phyloP scores from a whole-genome alignment of 129 eudicot genomes.

The Arctium minus region DNA sequence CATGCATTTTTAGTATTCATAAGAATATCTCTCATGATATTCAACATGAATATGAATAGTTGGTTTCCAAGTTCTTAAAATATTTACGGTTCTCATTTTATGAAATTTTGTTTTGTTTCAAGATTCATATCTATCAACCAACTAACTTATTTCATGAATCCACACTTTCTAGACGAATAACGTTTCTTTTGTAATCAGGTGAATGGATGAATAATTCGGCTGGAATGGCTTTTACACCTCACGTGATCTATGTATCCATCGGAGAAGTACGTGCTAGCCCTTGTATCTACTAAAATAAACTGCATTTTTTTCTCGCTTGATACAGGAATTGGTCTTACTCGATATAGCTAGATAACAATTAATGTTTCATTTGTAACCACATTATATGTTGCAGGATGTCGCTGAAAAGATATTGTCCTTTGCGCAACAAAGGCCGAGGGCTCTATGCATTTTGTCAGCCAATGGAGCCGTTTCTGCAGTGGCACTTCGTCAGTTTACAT shows the following conservation, averaged over 20 bases:
- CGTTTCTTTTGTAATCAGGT: slow-evolving; percentile 39
- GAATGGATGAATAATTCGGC: slow-evolving; percentile 93
- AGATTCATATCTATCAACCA: not conserved
- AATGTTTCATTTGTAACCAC: not conserved
- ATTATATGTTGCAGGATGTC: slow-evolving; percentile 48
- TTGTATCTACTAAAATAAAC: not conserved
- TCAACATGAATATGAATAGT: not conserved
- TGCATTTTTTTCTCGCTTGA: not conserved
- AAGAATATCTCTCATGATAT: not conserved
- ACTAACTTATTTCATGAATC: not conserved
- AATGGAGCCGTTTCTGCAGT: slow-evolving; percentile 66
- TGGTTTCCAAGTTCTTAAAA: not conserved
- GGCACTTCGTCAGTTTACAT: slow-evolving; percentile 51
- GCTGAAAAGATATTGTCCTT: slow-evolving; percentile 60
- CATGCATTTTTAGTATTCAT: not conserved
- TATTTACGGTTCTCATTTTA: not conserved
- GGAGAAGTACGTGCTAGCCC: slow-evolving; percentile 60
- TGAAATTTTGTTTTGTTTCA: not conserved
- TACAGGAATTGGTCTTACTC: not conserved
- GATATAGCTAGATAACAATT: not conserved
- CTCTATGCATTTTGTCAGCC: slow-evolving; percentile 67
- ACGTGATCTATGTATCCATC: slow-evolving; percentile 51
- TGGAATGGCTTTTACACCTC: slow-evolving; percentile 88
- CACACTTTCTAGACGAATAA: not conserved
- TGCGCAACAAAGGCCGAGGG: slow-evolving; percentile 69